Conservation (phyloP, 345 rosid species). For the Salix caprea region DNA sequence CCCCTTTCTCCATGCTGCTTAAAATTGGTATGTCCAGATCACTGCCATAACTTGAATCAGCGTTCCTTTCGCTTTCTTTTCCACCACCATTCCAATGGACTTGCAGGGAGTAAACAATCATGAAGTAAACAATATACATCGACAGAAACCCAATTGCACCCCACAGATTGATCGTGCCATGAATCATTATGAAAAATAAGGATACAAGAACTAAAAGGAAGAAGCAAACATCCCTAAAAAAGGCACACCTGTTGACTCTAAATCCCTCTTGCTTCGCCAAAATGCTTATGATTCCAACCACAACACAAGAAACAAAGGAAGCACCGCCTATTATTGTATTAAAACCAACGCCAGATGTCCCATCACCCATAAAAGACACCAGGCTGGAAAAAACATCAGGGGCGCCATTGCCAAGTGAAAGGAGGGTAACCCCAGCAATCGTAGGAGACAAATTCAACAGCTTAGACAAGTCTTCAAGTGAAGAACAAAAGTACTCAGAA, state of each 20-base stretch:
- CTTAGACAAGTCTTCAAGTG: conserved; percentile 63
- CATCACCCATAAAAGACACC: conserved; percentile 62
- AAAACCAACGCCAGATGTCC: conserved; percentile 52
- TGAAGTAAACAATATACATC: conserved; percentile 54
- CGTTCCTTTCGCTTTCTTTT: conserved; percentile 10
- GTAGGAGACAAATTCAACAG: conserved; percentile 72
- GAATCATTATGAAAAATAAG: conserved; percentile 44
- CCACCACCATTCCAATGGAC: conserved; percentile 9
- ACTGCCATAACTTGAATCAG: conserved; percentile 16
- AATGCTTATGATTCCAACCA: conserved; percentile 66
- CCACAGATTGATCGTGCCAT: conserved; percentile 58
- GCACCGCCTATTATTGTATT: conserved; percentile 75
- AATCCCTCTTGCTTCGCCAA: conserved; percentile 31
- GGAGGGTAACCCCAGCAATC: conserved; percentile 83
- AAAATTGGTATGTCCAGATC: conserved; percentile 41
- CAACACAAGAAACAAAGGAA: conserved; percentile 71
- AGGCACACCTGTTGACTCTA: conserved; percentile 44
- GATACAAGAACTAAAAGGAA: conserved; percentile 51
- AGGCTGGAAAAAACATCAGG: conserved; percentile 79
- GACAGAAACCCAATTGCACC: conserved; percentile 52
- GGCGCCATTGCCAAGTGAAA: conserved; percentile 91
- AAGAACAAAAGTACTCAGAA: conserved; percentile 81
- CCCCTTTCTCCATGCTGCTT: conserved; percentile 26
- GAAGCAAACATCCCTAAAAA: conserved; percentile 66
- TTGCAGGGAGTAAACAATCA: conserved; percentile 48